A percentile compares a stretch with the other conserved stretches of the same genome.
Conservation (phyloP, 139 green algal species). For the Chlorella sp. region DNA sequence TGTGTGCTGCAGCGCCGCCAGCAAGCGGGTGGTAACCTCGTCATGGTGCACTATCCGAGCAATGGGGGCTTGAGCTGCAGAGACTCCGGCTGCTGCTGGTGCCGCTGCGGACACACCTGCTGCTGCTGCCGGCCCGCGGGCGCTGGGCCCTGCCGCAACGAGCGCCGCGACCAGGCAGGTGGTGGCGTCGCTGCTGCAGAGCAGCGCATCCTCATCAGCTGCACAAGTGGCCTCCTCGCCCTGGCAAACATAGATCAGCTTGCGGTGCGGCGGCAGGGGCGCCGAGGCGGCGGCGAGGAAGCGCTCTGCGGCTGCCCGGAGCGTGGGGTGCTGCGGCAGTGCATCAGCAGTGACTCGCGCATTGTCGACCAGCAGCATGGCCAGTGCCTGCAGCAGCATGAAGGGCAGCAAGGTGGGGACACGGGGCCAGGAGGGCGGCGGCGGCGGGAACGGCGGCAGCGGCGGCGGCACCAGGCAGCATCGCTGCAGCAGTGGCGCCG, state of each 20-base stretch:
- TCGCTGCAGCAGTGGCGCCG: neutral
- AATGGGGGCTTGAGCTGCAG: too few relatives aligned
- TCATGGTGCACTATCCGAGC: conserved; percentile 12
- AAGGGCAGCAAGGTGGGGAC: too few relatives aligned
- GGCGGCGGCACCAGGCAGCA: neutral
- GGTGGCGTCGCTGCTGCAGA: conserved; percentile 26
- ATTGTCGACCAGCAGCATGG: neutral
- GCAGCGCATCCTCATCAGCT: neutral
- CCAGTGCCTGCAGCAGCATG: too few relatives aligned
- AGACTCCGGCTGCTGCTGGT: neutral
- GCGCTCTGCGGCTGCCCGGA: neutral
- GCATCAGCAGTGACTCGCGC: neutral
- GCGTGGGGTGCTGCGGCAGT: neutral
- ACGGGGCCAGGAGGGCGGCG: too few relatives aligned
- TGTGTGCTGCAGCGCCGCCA: neutral
- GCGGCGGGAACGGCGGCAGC: neutral
- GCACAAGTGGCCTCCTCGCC: neutral
- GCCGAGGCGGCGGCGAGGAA: neutral
- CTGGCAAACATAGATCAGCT: conserved; percentile 10
- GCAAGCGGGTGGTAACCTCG: neutral
- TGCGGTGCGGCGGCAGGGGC: neutral
- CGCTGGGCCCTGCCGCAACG: neutral
- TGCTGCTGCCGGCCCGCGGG: neutral
- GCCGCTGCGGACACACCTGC: neutral
- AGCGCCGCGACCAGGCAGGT: conserved; percentile 15